Base-by-base conservation (phyloP, 306 rosid genomes). In the Acacia acuminata region DNA sequence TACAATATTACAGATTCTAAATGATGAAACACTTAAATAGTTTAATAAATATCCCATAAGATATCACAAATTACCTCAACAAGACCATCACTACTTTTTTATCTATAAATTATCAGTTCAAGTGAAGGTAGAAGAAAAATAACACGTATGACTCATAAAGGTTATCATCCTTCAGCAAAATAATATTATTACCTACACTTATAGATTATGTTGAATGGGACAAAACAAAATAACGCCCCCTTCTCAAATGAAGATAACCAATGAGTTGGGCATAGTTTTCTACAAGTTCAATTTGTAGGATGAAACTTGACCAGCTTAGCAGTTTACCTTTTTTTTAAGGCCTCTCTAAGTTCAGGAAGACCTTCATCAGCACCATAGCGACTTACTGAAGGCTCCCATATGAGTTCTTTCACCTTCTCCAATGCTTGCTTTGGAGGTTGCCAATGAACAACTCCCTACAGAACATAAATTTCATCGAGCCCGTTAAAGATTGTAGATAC, bases 361-460 rank as follows among this genome's bases (percentile, higher is more conserved):
- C 99, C 99, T 85, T 96, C 99, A 82, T 96, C 99, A 15, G 83
- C 86, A 75, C 99, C 99, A 73, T 96, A 96, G 63, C 93, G 76
- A 47, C 76, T 72, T 25, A 72, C 4, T 14, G 40, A 82, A 82
- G 99, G 98, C 61, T 96, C 98, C 81, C 79, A 85, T 25, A 96
- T 94, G 66, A 92, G 96, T 71, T 96, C 96, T 84, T 81, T 90
- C 75, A 87, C 98, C 91, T 85, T 96, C 16, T 91, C 88, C 87
- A 96, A 67, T 16, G 99, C 99, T 83, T 89, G 81, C 80, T 89
- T 81, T 10, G 99, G 99, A 63, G 99, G 99, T 83, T 91, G 94
- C 99, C 99, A 96, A 80, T 96, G 77, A 80, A 96, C 99, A 71
- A 94, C 97, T 32, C 99, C 99, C 99, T 96, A 68, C 47, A 87